Evolutionary conservation across 139 green algal species (phyloP).

Genomic region (Picochlorum sp.): DNA sequence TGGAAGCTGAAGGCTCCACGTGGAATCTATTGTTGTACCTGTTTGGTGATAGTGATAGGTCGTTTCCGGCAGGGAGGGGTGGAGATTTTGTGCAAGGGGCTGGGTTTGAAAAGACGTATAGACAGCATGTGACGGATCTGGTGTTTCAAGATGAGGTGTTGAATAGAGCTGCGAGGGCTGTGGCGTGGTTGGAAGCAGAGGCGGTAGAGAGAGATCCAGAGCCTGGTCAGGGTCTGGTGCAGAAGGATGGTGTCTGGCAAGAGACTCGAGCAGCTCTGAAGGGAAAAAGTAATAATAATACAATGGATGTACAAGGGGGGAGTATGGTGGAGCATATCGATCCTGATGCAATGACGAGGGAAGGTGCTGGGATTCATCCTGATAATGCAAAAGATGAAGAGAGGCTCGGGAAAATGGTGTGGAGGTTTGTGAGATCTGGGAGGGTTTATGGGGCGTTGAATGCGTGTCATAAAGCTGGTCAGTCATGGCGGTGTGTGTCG

Average conservation of each 20-base stretch:
- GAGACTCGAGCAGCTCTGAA: slow-evolving; percentile 34
- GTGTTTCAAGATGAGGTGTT: slow-evolving; percentile 27
- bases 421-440: slow-evolving; percentile 55
- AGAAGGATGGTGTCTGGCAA: slow-evolving; percentile 51
- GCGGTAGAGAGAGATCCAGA: slow-evolving; percentile 10
- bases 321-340: slow-evolving; percentile 53
- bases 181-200: slow-evolving; percentile 55
- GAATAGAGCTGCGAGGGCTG: slow-evolving; percentile 32
- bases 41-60: slow-evolving; percentile 16
- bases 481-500: slow-evolving; percentile 56
- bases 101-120: slow-evolving; percentile 26
- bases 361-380: slow-evolving; percentile 1
- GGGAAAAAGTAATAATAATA: neutral
- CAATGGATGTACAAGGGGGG: neutral
- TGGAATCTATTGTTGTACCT: slow-evolving; percentile 60
- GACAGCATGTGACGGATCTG: slow-evolving; percentile 32
- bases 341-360: slow-evolving; percentile 49
- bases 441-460: slow-evolving; percentile 31
- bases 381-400: slow-evolving; percentile 51
- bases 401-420: slow-evolving; percentile 40
- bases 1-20: slow-evolving; percentile 46
- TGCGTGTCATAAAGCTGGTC: slow-evolving; percentile 40
- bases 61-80: slow-evolving; percentile 34
- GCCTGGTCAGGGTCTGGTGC: neutral
- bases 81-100: slow-evolving; percentile 27